Percentiles rank a stretch among this genome's conserved stretches.
These are phyloP conservation scores for Amanita fuliginea DNA, from an alignment of 768 basidiomycete species.

Conservation along the genomic window DNA sequence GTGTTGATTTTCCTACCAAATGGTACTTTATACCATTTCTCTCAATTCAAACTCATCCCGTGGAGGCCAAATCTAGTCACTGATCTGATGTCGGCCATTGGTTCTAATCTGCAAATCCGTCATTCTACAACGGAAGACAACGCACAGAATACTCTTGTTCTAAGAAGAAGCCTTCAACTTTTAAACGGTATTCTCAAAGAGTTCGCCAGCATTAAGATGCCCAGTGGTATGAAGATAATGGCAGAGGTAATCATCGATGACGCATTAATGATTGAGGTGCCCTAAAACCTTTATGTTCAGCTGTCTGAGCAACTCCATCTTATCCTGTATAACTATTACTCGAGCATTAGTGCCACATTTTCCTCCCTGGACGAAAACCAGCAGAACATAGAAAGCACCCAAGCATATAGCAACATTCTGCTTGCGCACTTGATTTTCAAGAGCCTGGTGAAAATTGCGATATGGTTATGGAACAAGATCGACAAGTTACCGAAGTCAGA, in stretches of 20 bases:
- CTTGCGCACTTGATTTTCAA: constrained; percentile 69
- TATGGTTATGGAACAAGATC: constrained; percentile 60
- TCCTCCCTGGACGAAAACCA: constrained; percentile 25
- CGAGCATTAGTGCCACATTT: constrained; percentile 32
- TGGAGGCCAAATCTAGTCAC: constrained; percentile 50
- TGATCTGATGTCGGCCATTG: constrained; percentile 44
- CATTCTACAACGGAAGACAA: constrained; percentile 31
- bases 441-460: constrained; percentile 53
- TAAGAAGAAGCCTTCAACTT: constrained; percentile 53
- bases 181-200: constrained; percentile 63
- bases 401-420: constrained; percentile 28
- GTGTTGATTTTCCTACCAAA: constrained; percentile 60
- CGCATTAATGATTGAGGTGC: not conserved
- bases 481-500: constrained; percentile 33
- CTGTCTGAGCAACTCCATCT: constrained; percentile 42
- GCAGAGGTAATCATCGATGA: constrained; percentile 30
- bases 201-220: constrained; percentile 59
- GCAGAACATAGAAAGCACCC: constrained; percentile 31
- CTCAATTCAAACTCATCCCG: not conserved
- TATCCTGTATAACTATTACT: constrained; percentile 53
- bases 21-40: constrained; percentile 38
- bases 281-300: constrained; percentile 20
- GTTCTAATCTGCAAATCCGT: constrained; percentile 38
- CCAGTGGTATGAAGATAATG: constrained; percentile 56
- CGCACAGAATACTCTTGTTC: constrained; percentile 30